These are phyloP conservation scores for Marasmius fiardii DNA, from an alignment of 1,284 basidiomycete species.

Conservation along the genomic window DNA sequence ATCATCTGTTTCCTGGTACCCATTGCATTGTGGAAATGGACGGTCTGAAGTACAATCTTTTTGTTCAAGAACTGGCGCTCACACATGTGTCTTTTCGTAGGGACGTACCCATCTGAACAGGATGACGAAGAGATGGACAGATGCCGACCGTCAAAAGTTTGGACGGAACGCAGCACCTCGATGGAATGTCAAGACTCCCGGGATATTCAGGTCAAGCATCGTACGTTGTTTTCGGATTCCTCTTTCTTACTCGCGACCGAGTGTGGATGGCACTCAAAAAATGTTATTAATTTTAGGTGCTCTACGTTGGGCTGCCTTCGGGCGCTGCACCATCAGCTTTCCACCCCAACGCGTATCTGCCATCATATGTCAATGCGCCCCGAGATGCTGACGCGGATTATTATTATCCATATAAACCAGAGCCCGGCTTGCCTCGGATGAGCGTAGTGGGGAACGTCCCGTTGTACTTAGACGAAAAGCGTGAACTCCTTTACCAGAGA, in stretches of 20 bases:
- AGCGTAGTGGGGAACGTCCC: conserved; percentile 25
- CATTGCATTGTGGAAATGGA: conserved; percentile 45
- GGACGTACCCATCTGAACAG: conserved; percentile 39
- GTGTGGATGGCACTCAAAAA: too few species aligned
- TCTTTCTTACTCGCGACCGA: neutral
- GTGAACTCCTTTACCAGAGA: conserved; percentile 24
- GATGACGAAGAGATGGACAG: conserved; percentile 40
- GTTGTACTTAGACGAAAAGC: conserved; percentile 29
- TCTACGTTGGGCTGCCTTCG: conserved; percentile 38
- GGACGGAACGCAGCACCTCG: conserved; percentile 29
- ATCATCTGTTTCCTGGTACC: conserved; percentile 41
- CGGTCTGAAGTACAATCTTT: conserved; percentile 28
- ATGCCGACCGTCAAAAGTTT: conserved; percentile 34
- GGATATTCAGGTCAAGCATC: conserved; percentile 34
- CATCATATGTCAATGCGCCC: conserved; percentile 30
- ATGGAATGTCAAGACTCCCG: conserved; percentile 43
- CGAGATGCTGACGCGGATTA: conserved; percentile 20
- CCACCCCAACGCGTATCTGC: conserved; percentile 42
- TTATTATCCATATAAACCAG: conserved; percentile 24
- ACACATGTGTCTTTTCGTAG: conserved; percentile 23
- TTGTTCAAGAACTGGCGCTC: neutral
- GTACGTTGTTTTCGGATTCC: conserved; percentile 27
- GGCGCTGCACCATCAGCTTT: conserved; percentile 32
- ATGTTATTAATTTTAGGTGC: conserved; percentile 26
- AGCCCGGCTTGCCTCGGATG: conserved; percentile 25